Conservation (phyloP, 2,329 filamentous ascomycete species). For the Sporothrix phasma region DNA sequence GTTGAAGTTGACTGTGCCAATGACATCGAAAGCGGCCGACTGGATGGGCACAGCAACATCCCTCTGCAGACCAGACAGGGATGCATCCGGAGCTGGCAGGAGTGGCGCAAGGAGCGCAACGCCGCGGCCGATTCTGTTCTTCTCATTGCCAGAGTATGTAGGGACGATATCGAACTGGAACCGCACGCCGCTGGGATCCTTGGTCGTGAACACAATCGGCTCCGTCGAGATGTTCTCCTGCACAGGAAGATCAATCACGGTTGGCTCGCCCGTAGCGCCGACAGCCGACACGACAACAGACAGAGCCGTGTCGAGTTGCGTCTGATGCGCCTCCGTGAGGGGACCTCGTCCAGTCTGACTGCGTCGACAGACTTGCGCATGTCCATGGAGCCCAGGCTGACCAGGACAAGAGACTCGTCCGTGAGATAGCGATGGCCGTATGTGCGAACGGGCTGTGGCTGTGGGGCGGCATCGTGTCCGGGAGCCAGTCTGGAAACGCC, state of each 20-base stretch:
- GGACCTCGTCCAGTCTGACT: slow-evolving; percentile 80
- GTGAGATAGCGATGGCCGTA: slow-evolving; percentile 94
- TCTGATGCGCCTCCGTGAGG: slow-evolving; percentile 76
- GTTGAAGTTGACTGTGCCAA: slow-evolving; percentile 93
- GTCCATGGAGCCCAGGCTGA: slow-evolving; percentile 92
- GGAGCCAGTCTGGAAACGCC: slow-evolving; percentile 34
- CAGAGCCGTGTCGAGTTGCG: slow-evolving; percentile 86
- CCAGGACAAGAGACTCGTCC: slow-evolving; percentile 78
- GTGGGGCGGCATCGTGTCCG: slow-evolving; percentile 25
- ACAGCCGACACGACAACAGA: slow-evolving; percentile 83
- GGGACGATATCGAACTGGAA: slow-evolving; percentile 90
- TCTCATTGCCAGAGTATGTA: slow-evolving; percentile 83
- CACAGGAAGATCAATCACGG: slow-evolving; percentile 82
- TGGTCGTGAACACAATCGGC: slow-evolving; percentile 79
- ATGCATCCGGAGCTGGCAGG: slow-evolving; percentile 70
- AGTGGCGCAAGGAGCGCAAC: slow-evolving; percentile 82
- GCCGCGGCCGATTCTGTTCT: slow-evolving; percentile 79
- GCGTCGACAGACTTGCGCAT: slow-evolving; percentile 70
- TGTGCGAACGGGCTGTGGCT: slow-evolving; percentile 69
- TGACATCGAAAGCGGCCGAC: slow-evolving; percentile 74
- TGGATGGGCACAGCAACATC: slow-evolving; percentile 89
- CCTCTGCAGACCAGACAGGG: slow-evolving; percentile 84
- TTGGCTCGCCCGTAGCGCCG: slow-evolving; percentile 76
- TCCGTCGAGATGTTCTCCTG: slow-evolving; percentile 92
- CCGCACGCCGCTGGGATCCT: slow-evolving; percentile 70